A percentile compares a stretch with the other conserved stretches of the same genome.
Evolutionary conservation across 2,329 filamentous ascomycete genomes (phyloP).

Genomic region (Aspergillus novofumigatus): DNA sequence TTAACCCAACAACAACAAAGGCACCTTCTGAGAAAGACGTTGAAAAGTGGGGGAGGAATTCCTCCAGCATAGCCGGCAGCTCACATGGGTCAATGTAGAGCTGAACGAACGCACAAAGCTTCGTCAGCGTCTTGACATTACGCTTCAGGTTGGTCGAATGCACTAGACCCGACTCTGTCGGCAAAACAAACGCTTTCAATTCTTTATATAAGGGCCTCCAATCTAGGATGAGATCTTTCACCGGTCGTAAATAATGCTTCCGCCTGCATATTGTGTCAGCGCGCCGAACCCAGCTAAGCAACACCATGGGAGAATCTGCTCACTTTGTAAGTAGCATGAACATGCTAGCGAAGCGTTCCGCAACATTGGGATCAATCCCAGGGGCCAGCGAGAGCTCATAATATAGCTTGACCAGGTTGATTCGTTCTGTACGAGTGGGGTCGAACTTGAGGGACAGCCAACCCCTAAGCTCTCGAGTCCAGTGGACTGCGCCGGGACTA

Average conservation of each 20-base stretch:
- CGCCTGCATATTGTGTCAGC: slow-evolving; percentile 54
- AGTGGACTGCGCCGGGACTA: slow-evolving; percentile 86
- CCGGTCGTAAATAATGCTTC: slow-evolving; percentile 89
- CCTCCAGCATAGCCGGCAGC: slow-evolving; percentile 73
- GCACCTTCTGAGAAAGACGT: slow-evolving; percentile 88
- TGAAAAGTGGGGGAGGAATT: slow-evolving; percentile 82
- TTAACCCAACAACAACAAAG: slow-evolving; percentile 82
- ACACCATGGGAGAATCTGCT: slow-evolving; percentile 29
- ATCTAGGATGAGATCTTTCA: slow-evolving; percentile 84
- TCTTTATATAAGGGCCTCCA: slow-evolving; percentile 93
- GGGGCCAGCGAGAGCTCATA: slow-evolving; percentile 90
- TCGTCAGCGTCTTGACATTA: slow-evolving; percentile 71
- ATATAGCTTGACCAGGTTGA: slow-evolving; percentile 83
- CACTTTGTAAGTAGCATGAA: slow-evolving; percentile 93
- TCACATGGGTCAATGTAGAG: slow-evolving; percentile 89
- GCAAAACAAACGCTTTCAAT: slow-evolving; percentile 83
- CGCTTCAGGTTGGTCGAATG: slow-evolving; percentile 61
- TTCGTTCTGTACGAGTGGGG: slow-evolving; percentile 76
- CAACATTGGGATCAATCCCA: slow-evolving; percentile 73
- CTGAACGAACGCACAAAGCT: slow-evolving; percentile 85
- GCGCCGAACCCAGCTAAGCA: neutral
- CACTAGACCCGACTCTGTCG: slow-evolving; percentile 68
- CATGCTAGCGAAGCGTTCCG: slow-evolving; percentile 94
- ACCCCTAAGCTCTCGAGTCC: slow-evolving; percentile 91
- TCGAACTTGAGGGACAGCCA: slow-evolving; percentile 98